Percentiles rank a stretch among this genome's conserved stretches.
Conservation (phyloP, 306 rosid species). For the Lathyrus oleraceus region DNA sequence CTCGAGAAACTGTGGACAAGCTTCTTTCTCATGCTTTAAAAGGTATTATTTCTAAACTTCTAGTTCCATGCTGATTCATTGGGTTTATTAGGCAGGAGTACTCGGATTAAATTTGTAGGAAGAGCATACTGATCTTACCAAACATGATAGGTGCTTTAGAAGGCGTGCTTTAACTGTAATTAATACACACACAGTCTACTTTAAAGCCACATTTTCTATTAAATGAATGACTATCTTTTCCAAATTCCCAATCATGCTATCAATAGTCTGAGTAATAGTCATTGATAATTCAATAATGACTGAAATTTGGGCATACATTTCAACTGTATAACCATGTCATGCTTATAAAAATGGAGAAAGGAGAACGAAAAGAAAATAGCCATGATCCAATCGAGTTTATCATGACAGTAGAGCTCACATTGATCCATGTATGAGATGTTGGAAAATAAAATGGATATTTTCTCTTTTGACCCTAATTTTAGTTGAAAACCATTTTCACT, state of each 20-base stretch:
- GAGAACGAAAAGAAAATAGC: constrained; percentile 3
- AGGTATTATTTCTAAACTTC: constrained; percentile 56
- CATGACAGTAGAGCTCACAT: background rate
- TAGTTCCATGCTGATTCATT: constrained; percentile 11
- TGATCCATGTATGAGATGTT: background rate
- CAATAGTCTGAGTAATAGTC: background rate
- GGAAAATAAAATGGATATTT: constrained; percentile 25
- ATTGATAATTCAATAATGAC: constrained; percentile 26
- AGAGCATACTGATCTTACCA: constrained; percentile 10
- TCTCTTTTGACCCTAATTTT: background rate
- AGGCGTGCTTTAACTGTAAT: background rate
- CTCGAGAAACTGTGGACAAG: constrained; percentile 61
- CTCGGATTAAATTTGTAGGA: constrained; percentile 15
- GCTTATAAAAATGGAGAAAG: background rate
- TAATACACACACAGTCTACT: background rate
- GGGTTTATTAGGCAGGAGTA: constrained; percentile 26
- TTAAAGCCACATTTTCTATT: constrained; percentile 1
- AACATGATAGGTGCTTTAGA: constrained; percentile 9
- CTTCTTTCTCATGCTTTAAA: constrained; percentile 77
- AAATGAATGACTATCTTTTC: constrained; percentile 9
- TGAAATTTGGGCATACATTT: constrained; percentile 1
- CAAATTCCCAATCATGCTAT: constrained; percentile 1
- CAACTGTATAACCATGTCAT: constrained; percentile 20
- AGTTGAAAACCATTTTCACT: constrained; percentile 17
- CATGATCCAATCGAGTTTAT: background rate